phyloP scores from a whole-genome alignment of 1,284 basidiomycete species.

The Neotropicomus parvogracilis region DNA sequence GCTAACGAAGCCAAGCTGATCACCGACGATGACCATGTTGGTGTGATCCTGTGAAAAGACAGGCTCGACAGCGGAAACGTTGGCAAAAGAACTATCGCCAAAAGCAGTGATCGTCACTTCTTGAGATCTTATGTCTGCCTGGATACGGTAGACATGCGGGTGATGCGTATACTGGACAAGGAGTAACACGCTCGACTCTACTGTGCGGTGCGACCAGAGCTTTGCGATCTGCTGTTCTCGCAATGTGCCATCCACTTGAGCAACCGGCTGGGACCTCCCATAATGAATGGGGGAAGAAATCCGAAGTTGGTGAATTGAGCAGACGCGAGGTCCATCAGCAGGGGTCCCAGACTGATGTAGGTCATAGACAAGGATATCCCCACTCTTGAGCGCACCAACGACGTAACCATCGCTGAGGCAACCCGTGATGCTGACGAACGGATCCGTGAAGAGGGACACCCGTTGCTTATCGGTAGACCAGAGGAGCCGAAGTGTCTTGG shows the following conservation, averaged over 20 bases:
- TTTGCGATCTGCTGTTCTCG: constrained; percentile 14
- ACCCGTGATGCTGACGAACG: constrained; percentile 48
- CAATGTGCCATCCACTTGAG: not conserved
- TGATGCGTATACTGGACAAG: constrained; percentile 47
- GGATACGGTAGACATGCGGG: constrained; percentile 45
- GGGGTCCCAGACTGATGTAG: constrained; percentile 29
- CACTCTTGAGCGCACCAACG: constrained; percentile 49
- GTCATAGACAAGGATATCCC: constrained; percentile 54
- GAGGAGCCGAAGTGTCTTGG: constrained; percentile 47
- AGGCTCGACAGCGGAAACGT: constrained; percentile 45
- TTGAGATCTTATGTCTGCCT: constrained; percentile 34
- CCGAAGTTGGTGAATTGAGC: constrained; percentile 22
- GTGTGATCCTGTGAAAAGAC: constrained; percentile 40
- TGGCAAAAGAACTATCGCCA: constrained; percentile 50
- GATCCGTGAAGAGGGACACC: constrained; percentile 39
- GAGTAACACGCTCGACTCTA: constrained; percentile 17
- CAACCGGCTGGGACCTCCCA: constrained; percentile 14
- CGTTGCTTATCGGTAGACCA: constrained; percentile 55
- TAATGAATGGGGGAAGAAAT: constrained; percentile 30
- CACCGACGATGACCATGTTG: constrained; percentile 56
- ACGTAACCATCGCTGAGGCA: constrained; percentile 44
- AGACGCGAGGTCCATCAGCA: constrained; percentile 13
- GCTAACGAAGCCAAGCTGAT: constrained; percentile 55
- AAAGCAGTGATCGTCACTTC: constrained; percentile 42
- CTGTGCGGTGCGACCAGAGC: constrained; percentile 18